phyloP scores from a whole-genome alignment of 176 grass and related monocot genomes.

The Cenchrus fungigraminus region DNA sequence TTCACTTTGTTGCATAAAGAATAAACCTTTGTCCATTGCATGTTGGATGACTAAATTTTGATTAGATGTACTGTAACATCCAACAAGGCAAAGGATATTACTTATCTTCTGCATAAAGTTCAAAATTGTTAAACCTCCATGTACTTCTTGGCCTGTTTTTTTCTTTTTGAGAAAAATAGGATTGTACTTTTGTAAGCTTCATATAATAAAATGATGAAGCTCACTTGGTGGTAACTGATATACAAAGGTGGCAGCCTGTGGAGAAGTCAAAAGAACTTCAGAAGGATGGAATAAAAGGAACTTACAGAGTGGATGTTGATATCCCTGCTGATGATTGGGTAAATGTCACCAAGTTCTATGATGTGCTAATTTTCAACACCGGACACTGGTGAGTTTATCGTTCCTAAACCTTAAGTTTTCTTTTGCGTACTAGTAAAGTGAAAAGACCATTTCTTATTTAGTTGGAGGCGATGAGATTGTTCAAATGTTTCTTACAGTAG shows the following conservation, averaged over 20 bases:
- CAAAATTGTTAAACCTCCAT: not conserved
- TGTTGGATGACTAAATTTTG: not conserved
- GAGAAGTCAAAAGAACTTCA: slow-evolving; percentile 42
- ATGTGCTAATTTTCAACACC: slow-evolving; percentile 91
- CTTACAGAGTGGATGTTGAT: slow-evolving; percentile 80
- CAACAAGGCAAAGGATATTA: slow-evolving; percentile 7
- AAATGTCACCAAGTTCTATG: slow-evolving; percentile 83
- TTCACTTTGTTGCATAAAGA: not conserved
- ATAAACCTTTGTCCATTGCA: not conserved
- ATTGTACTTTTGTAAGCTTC: not conserved
- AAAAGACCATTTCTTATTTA: not conserved
- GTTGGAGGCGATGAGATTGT: not conserved
- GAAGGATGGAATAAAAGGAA: slow-evolving; percentile 67
- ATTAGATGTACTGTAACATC: not conserved
- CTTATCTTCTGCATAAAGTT: not conserved
- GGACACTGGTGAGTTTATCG: slow-evolving; percentile 85
- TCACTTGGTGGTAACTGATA: slow-evolving; percentile 65
- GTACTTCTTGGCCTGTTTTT: slow-evolving; percentile 8
- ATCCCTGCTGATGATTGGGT: slow-evolving; percentile 75
- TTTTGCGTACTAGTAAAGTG: not conserved
- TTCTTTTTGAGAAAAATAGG: not conserved
- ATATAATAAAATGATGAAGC: slow-evolving; percentile 32
- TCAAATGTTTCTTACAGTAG: not conserved
- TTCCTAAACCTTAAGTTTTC: not conserved
- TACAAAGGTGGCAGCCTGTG: slow-evolving; percentile 89